Evolutionary conservation across 2,329 filamentous ascomycete genomes (phyloP).

Genomic region (Whalleya microplaca): DNA sequence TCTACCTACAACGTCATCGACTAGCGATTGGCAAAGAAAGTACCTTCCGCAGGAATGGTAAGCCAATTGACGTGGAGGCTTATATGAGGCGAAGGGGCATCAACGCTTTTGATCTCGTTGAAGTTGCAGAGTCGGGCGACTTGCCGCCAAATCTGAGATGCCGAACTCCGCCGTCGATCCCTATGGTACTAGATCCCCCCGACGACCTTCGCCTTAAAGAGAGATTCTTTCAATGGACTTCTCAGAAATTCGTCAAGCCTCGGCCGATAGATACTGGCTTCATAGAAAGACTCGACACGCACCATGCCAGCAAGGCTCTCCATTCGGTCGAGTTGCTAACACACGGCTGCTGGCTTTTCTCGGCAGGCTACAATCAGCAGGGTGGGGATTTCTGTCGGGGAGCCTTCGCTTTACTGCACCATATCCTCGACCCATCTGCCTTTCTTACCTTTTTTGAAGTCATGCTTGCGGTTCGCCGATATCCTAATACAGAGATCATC

Average conservation of each 20-base stretch:
- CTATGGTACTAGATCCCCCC: slow-evolving; percentile 26
- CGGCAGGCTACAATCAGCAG: slow-evolving; percentile 26
- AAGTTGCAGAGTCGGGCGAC: slow-evolving; percentile 28
- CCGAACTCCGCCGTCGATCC: slow-evolving; percentile 29
- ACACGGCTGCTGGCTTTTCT: slow-evolving; percentile 34
- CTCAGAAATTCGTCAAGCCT: slow-evolving; percentile 24
- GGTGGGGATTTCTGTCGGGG: slow-evolving; percentile 29
- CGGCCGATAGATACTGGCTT: slow-evolving; percentile 27
- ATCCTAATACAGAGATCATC: slow-evolving; percentile 29
- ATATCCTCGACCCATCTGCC: slow-evolving; percentile 30
- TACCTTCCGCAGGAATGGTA: slow-evolving; percentile 34
- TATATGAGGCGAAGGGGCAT: slow-evolving; percentile 37
- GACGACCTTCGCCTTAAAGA: slow-evolving; percentile 33
- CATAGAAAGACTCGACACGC: slow-evolving; percentile 27
- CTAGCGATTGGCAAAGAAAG: slow-evolving; percentile 35
- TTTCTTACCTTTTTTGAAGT: slow-evolving; percentile 30
- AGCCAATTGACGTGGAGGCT: slow-evolving; percentile 31
- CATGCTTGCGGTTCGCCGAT: slow-evolving; percentile 25
- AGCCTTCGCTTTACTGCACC: slow-evolving; percentile 30
- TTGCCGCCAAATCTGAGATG: slow-evolving; percentile 33
- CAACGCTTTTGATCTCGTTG: slow-evolving; percentile 31
- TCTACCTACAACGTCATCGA: slow-evolving; percentile 31
- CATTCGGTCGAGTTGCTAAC: slow-evolving; percentile 29
- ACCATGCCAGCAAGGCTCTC: slow-evolving; percentile 31
- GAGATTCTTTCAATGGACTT: slow-evolving; percentile 32